Percentiles rank a stretch among this genome's conserved stretches.
Evolutionary conservation across 208 protist species (phyloP).

Genomic region (Acanthamoeba royreba): DNA sequence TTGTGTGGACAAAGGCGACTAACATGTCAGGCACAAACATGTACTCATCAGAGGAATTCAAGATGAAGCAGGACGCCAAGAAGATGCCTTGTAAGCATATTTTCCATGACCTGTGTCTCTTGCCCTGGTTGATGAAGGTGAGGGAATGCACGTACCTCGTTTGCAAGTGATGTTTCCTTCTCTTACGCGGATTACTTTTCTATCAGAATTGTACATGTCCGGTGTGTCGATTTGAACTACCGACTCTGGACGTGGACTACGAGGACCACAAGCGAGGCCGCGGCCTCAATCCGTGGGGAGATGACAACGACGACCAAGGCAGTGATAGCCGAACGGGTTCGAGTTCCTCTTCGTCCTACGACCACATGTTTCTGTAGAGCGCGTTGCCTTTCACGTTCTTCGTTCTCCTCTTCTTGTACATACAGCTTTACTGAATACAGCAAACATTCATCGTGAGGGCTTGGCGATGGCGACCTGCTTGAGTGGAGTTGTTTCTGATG

Average conservation of each 20-base stretch:
- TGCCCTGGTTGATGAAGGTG: conserved; percentile 1
- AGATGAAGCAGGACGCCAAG: background rate
- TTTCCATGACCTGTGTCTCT: background rate
- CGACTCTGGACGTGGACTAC: background rate
- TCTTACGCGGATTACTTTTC: background rate
- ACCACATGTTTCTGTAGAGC: background rate
- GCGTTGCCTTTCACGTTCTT: too few species aligned
- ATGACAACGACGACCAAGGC: background rate
- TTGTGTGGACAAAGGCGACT: background rate
- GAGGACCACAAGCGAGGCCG: background rate
- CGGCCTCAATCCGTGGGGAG: background rate
- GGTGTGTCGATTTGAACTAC: background rate
- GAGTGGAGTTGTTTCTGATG: background rate
- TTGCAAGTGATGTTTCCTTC: too few species aligned
- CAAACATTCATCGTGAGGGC: too few species aligned
- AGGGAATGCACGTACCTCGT: too few species aligned
- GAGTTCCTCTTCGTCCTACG: background rate
- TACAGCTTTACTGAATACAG: too few species aligned
- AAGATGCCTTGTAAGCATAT: conserved; percentile 26
- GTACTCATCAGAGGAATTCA: background rate
- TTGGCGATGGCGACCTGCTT: background rate
- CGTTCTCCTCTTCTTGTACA: too few species aligned
- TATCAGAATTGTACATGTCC: background rate
- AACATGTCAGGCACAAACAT: background rate
- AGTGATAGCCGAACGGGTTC: background rate